phyloP scores from a whole-genome alignment of 202 grass and related monocot species.

The Bolboschoenoplectus hybrid region DNA sequence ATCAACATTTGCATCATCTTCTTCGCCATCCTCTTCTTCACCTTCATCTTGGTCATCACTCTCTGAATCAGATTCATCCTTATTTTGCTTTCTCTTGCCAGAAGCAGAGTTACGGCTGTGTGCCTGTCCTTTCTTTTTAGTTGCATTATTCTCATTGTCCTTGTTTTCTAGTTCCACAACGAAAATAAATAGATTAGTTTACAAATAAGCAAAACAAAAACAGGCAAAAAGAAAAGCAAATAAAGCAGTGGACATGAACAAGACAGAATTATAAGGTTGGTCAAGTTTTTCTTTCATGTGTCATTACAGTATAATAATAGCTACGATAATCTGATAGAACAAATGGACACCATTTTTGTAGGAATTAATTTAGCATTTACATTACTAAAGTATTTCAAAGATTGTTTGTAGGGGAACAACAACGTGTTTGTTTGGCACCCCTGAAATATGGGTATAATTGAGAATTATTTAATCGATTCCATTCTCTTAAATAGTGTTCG shows the following conservation, averaged over 20 bases:
- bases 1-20: background rate
- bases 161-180: slow-evolving; percentile 19
- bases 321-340: background rate
- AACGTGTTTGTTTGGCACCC: background rate
- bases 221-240: background rate
- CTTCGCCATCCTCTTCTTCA: slow-evolving; percentile 23
- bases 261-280: background rate
- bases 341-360: background rate
- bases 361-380: background rate
- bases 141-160: background rate
- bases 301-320: background rate
- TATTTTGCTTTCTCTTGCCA: slow-evolving; percentile 32
- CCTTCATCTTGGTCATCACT: slow-evolving; percentile 21
- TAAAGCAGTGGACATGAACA: background rate
- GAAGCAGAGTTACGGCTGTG: slow-evolving; percentile 17
- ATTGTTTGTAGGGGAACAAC: background rate
- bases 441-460: background rate
- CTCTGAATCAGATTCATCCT: slow-evolving; percentile 30
- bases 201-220: slow-evolving; percentile 16
- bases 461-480: background rate
- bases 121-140: slow-evolving; percentile 34
- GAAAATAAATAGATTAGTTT: slow-evolving; percentile 6
- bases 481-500: background rate
- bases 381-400: background rate
- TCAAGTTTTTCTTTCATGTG: background rate